Conservation (phyloP, 1,139 yeast genomes). For the Diutina pseudorugosa region DNA sequence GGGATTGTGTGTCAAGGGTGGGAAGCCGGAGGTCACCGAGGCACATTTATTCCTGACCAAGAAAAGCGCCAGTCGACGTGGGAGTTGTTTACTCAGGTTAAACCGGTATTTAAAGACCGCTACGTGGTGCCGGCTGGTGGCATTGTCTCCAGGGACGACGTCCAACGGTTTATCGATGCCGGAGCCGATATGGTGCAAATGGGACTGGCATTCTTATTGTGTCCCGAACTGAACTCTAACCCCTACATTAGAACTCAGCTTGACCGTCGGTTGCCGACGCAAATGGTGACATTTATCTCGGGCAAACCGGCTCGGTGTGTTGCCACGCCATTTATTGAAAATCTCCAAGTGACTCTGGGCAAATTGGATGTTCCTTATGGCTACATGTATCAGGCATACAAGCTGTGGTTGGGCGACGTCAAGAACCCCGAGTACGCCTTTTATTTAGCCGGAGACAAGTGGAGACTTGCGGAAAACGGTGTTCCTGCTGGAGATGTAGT, state of each 20-base stretch:
- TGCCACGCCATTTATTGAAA: conserved; percentile 18
- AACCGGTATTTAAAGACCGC: conserved; percentile 6
- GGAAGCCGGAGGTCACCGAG: conserved; percentile 48
- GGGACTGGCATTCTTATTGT: conserved; percentile 32
- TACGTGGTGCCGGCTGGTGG: conserved; percentile 39
- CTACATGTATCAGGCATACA: conserved; percentile 22
- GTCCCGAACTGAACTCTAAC: conserved; percentile 18
- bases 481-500: not conserved
- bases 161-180: conserved; percentile 14
- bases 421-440: conserved; percentile 14
- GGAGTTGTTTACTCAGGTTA: conserved; percentile 18
- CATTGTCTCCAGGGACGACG: conserved; percentile 15
- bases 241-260: conserved; percentile 10
- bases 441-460: conserved; percentile 23
- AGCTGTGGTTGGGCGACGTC: conserved; percentile 11
- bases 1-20: conserved; percentile 37
- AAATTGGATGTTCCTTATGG: conserved; percentile 23
- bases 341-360: conserved; percentile 5
- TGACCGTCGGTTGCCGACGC: conserved; percentile 12
- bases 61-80: conserved; percentile 26
- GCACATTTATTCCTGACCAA: conserved; percentile 20
- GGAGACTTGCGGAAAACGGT: not conserved
- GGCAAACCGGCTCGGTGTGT: conserved; percentile 29
- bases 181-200: conserved; percentile 38
- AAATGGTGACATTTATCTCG: conserved; percentile 23